Percentiles rank a stretch among this genome's conserved stretches.
phyloP scores from a whole-genome alignment of 371 early-diverging fungal species.

The Apophysomyces sp. region DNA sequence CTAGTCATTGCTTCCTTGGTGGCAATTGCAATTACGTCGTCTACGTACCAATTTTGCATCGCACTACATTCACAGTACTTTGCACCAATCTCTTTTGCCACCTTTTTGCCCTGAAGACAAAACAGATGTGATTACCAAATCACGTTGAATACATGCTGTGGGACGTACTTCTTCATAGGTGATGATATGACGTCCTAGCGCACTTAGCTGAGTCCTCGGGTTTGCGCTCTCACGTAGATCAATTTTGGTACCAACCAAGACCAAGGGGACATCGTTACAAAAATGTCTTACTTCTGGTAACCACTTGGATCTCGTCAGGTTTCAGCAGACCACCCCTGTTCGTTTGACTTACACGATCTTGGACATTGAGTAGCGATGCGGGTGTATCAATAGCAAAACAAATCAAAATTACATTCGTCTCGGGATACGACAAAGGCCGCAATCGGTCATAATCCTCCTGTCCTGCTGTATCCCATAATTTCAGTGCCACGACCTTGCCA shows the following conservation, averaged over 20 bases:
- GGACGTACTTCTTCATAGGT: slow-evolving; percentile 31
- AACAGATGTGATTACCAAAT: slow-evolving; percentile 51
- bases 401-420: slow-evolving; percentile 88
- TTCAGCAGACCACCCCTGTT: neutral
- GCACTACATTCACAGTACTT: slow-evolving; percentile 89
- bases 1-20: slow-evolving; percentile 6
- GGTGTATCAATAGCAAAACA: slow-evolving; percentile 81
- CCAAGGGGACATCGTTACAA: slow-evolving; percentile 59
- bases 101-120: slow-evolving; percentile 61
- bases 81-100: slow-evolving; percentile 74
- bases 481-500: slow-evolving; percentile 77
- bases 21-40: slow-evolving; percentile 62
- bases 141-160: no score
- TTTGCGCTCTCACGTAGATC: slow-evolving; percentile 58
- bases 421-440: slow-evolving; percentile 82
- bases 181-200: slow-evolving; percentile 30
- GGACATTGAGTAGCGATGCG: slow-evolving; percentile 79
- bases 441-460: slow-evolving; percentile 87
- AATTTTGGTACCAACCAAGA: slow-evolving; percentile 68
- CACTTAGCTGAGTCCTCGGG: slow-evolving; percentile 18
- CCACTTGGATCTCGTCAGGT: slow-evolving; percentile 41
- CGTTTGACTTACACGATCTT: slow-evolving; percentile 61
- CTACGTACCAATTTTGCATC: slow-evolving; percentile 74
- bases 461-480: slow-evolving; percentile 93
- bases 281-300: slow-evolving; percentile 63